A percentile compares a stretch with the other conserved stretches of the same genome.
phyloP scores from a whole-genome alignment of 345 rosid species.

The Corchorus olitorius region DNA sequence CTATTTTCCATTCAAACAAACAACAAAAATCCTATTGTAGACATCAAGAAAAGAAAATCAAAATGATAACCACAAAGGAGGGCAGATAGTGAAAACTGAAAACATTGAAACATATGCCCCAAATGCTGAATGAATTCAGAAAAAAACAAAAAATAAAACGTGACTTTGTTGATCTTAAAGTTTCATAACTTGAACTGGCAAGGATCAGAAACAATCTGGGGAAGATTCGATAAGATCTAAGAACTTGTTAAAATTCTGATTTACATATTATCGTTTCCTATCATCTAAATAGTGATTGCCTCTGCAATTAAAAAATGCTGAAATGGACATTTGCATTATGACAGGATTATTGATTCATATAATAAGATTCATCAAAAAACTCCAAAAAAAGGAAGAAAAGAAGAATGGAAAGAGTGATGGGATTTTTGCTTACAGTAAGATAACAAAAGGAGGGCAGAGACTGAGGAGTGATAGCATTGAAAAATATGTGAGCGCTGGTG shows the following conservation, averaged over 20 bases:
- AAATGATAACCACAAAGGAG: background rate
- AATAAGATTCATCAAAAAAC: background rate
- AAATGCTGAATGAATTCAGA: background rate
- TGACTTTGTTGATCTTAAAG: background rate
- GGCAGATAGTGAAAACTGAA: background rate
- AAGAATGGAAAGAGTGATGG: background rate
- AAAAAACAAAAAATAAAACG: background rate
- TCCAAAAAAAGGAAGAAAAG: background rate
- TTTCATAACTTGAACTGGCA: background rate
- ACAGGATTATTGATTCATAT: background rate
- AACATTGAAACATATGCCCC: background rate
- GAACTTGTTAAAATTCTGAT: background rate
- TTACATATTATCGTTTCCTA: background rate
- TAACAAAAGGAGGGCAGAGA: conserved; percentile 91
- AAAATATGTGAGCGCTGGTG: conserved; percentile 68
- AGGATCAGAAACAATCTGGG: background rate
- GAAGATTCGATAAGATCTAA: conserved; percentile 4
- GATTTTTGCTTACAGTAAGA: conserved; percentile 64
- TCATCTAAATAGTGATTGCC: no score
- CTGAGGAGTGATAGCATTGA: conserved; percentile 84
- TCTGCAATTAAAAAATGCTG: conserved; percentile 1
- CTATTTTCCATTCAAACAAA: background rate
- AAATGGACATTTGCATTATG: background rate
- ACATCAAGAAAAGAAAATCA: background rate
- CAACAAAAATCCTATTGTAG: background rate